phyloP scores from a whole-genome alignment of 805 yeast species.

The Candida stauntonica region DNA sequence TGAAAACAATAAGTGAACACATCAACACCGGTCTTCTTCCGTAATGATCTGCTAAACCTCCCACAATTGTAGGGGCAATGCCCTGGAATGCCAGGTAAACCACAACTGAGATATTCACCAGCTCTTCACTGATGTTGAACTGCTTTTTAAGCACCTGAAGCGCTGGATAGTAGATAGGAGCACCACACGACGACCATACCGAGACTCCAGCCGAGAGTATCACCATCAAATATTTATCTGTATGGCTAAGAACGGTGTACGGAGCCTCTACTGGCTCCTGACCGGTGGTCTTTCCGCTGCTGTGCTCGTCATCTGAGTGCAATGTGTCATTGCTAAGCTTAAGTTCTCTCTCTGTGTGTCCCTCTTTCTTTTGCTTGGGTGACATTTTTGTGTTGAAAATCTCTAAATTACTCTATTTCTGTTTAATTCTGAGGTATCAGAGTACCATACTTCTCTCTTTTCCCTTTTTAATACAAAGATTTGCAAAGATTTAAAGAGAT shows the following conservation, averaged over 20 bases:
- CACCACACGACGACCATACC: conserved; percentile 64
- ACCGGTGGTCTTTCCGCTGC: not conserved
- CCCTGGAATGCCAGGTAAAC: conserved; percentile 78
- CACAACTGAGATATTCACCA: conserved; percentile 68
- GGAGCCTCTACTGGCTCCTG: not conserved
- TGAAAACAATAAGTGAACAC: conserved; percentile 48
- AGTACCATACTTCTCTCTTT: too few relatives aligned
- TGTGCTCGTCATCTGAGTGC: not conserved
- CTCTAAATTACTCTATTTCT: too few relatives aligned
- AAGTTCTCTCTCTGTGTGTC: too few relatives aligned
- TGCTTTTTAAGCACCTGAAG: conserved; percentile 51
- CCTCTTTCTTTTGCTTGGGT: too few relatives aligned
- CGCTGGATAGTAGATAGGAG: conserved; percentile 81
- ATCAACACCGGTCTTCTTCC: conserved; percentile 72
- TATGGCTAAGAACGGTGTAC: conserved; percentile 39
- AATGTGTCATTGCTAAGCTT: not conserved
- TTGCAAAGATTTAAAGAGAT: too few relatives aligned
- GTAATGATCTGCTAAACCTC: conserved; percentile 59
- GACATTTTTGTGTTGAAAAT: too few relatives aligned
- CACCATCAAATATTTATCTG: conserved; percentile 40
- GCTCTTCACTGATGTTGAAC: conserved; percentile 52
- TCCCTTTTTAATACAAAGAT: too few relatives aligned
- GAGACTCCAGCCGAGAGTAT: conserved; percentile 44
- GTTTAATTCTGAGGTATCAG: too few relatives aligned
- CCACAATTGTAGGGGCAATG: conserved; percentile 63